Evolutionary conservation across 176 grass and related monocot genomes (phyloP), one percentile per base, ranked within the genome.

Genomic region (Triticum urartu): DNA sequence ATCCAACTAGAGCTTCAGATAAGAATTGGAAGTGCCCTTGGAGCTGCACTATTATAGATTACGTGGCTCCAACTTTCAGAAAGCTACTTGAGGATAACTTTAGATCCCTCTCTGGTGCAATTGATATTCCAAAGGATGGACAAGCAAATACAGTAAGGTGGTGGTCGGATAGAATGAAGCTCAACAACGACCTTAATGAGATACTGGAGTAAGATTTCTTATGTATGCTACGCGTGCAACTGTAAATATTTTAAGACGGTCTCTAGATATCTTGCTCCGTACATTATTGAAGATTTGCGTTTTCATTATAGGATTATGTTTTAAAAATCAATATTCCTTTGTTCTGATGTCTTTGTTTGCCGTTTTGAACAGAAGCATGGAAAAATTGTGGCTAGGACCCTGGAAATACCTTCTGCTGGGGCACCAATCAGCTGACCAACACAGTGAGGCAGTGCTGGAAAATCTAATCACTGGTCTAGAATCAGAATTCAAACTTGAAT

Each of bases 391-490:
- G 96, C 83, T 98, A 78, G 96, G 96, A 39, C 88, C 96, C 22
- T 98, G 96, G 96, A 87, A 88, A 79, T 94, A 92, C 86, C 92
- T 98, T 86, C 88, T 98, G 47, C 86, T 90, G 86, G 96, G 96
- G 32, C 65, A 79, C 62, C 84, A 76, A 68, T 85, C 79, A 81
- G 69, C 36, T 80, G 78, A 83, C 43, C 39, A 89, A 86, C 43
- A 86, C 38, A 91, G 52, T 34, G 87, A 95, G n/a, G 34, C 64
- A 62, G 77, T 77, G n/a, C 59, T 43, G 35, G 47, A 80, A 71
- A 86, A 84, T 59, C 88, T 94, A 60, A 89, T 92, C 21, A 69
- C 32, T 81, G 24, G 38, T 92, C 77, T 93, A 26, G 73, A 90
- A 47, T 56, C 25, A 81, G 26, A 91, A 45, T 70, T 81, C 34